A percentile compares a stretch with the other conserved stretches of the same genome.
Evolutionary conservation across 140 eudicot species (phyloP).

Genomic region (Senecio squalidus): DNA sequence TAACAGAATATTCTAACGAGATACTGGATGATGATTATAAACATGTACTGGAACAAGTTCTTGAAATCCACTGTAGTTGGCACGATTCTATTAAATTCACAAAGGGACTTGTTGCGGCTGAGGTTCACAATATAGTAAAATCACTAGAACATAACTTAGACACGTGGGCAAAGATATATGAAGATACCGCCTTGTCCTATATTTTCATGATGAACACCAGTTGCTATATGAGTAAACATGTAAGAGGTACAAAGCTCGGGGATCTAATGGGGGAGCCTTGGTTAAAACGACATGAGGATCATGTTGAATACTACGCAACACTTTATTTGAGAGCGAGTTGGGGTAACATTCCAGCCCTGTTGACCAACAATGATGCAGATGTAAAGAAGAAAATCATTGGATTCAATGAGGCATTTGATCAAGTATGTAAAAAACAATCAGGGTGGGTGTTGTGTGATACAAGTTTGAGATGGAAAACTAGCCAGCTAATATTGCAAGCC

Average conservation of each 20-base stretch:
- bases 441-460: constrained; percentile 64
- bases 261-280: constrained; percentile 70
- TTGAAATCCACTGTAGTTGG: constrained; percentile 70
- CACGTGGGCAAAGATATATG: constrained; percentile 59
- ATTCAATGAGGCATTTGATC: constrained; percentile 64
- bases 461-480: constrained; percentile 52
- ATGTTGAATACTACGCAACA: constrained; percentile 33
- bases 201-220: constrained; percentile 77
- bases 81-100: constrained; percentile 20
- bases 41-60: constrained; percentile 44
- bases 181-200: constrained; percentile 47
- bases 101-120: constrained; percentile 29
- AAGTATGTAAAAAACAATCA: constrained; percentile 52
- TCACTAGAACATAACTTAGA: constrained; percentile 62
- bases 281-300: constrained; percentile 43
- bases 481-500: constrained; percentile 40
- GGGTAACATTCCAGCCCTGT: constrained; percentile 50
- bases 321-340: constrained; percentile 64
- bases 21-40: constrained; percentile 60
- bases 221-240: constrained; percentile 43
- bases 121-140: constrained; percentile 39
- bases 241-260: constrained; percentile 57
- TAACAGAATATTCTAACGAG: constrained; percentile 52
- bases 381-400: constrained; percentile 43
- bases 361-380: constrained; percentile 45